phyloP scores from a whole-genome alignment of 495 filamentous ascomycete genomes.

The Hamigera avellanea region DNA sequence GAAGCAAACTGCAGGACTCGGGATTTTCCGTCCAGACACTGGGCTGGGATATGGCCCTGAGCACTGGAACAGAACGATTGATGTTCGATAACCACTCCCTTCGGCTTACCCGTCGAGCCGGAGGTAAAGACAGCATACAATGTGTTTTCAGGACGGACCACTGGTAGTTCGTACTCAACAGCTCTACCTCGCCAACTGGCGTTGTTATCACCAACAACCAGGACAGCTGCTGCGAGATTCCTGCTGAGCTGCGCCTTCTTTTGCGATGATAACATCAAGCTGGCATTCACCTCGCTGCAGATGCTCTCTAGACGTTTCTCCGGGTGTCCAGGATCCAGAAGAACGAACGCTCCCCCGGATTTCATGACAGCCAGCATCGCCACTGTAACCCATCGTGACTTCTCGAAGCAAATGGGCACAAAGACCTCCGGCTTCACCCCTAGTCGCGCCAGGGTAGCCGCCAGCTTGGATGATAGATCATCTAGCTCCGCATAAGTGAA shows the following conservation, averaged over 20 bases:
- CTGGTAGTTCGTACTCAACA: slow-evolving; percentile 9
- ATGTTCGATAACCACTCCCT: slow-evolving; percentile 43
- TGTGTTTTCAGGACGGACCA: slow-evolving; percentile 13
- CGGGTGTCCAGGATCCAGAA: slow-evolving; percentile 28
- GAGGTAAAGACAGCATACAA: slow-evolving; percentile 41
- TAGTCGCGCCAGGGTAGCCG: slow-evolving; percentile 12
- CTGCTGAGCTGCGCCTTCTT: slow-evolving; percentile 14
- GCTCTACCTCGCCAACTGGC: neutral
- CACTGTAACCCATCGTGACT: slow-evolving; percentile 34
- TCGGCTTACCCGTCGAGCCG: slow-evolving; percentile 41
- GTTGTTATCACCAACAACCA: slow-evolving; percentile 12
- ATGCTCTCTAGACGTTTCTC: slow-evolving; percentile 29
- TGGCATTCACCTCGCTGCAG: slow-evolving; percentile 19
- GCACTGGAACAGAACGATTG: slow-evolving; percentile 26
- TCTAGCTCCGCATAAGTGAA: slow-evolving; percentile 24
- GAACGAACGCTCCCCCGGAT: slow-evolving; percentile 23
- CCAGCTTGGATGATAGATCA: slow-evolving; percentile 5
- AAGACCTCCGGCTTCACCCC: slow-evolving; percentile 23
- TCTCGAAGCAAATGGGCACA: slow-evolving; percentile 35
- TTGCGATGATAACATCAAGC: slow-evolving; percentile 20
- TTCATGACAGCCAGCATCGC: slow-evolving; percentile 35
- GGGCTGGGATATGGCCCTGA: slow-evolving; percentile 23
- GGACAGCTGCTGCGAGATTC: slow-evolving; percentile 19
- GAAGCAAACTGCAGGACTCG: slow-evolving; percentile 34
- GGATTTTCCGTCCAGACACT: slow-evolving; percentile 24